phyloP scores from a whole-genome alignment of 1,139 yeast species.

The Candida sp. region DNA sequence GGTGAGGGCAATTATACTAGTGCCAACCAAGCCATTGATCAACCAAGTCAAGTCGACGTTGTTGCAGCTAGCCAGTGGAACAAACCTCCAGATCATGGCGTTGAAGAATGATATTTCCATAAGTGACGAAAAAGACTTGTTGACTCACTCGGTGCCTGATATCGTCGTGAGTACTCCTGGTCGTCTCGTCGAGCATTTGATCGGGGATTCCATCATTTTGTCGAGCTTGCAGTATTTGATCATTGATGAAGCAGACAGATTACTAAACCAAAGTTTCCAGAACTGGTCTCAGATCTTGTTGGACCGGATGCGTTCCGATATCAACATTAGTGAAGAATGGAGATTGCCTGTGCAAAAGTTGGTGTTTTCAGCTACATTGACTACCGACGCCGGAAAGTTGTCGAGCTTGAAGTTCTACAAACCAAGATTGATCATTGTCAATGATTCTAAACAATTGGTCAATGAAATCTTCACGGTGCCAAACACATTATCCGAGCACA shows the following conservation, averaged over 20 bases:
- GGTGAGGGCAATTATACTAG: slow-evolving; percentile 75
- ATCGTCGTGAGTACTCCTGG: slow-evolving; percentile 91
- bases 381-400: slow-evolving; percentile 90
- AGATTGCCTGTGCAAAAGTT: slow-evolving; percentile 53
- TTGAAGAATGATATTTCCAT: slow-evolving; percentile 65
- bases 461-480: slow-evolving; percentile 64
- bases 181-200: slow-evolving; percentile 87
- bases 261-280: slow-evolving; percentile 90
- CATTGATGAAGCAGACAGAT: slow-evolving; percentile 94
- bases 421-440: slow-evolving; percentile 77
- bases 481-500: slow-evolving; percentile 52
- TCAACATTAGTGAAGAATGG: slow-evolving; percentile 33
- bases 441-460: slow-evolving; percentile 52
- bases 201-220: slow-evolving; percentile 41
- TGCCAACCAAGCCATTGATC: slow-evolving; percentile 91
- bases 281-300: slow-evolving; percentile 87
- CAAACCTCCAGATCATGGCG: slow-evolving; percentile 62
- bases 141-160: slow-evolving; percentile 64
- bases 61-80: slow-evolving; percentile 63
- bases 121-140: slow-evolving; percentile 62
- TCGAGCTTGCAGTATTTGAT: slow-evolving; percentile 68
- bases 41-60: slow-evolving; percentile 79
- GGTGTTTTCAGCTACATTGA: slow-evolving; percentile 91
- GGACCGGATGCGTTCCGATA: slow-evolving; percentile 42
- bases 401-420: slow-evolving; percentile 67